Evolutionary conservation across 202 grass and related monocot genomes (phyloP), one percentile per base, ranked within the genome.

Genomic region (Miscanthus sacchariflorus): DNA sequence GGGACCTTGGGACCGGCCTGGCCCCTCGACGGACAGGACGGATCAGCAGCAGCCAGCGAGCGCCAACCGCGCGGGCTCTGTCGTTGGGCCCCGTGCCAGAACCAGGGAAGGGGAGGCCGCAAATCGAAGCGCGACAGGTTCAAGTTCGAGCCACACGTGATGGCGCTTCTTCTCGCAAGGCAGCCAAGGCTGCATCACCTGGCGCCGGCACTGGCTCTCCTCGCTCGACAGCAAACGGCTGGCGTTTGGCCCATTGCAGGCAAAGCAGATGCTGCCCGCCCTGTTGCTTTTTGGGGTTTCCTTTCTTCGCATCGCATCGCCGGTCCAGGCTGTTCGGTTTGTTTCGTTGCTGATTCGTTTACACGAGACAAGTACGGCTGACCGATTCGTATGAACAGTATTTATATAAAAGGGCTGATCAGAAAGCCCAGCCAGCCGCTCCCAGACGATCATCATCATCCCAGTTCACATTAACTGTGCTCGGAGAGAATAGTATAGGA

Each of bases 41-140:
- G 73, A 33, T 76, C 73, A 52, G 72, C 56, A 59, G 56, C 13
- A 6, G 50, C 70, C 70, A 14, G 52, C 30, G 38, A 25, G 59
- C 61, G 79, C 71, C 54, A 59, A 77, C 30, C 86, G 23, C 71
- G 70, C 70, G 78, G 56, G 78, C 15, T 71, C 71, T 59, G 56
- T n/a, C 19, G 19, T 9, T 59, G 56, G 56, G 18, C 19, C 50
- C 50, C 50, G 50, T 19, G 50, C 50, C 38, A 39, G 38, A 39
- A 39, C 38, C 38, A 39, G 38, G 6, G 38, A 39, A 39, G 13
- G 49, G 14, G 15, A 52, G 5, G 5, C 49, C 49, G 49, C 56
- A 5, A 59, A 59, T 59, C 56, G 56, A 59, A n/a, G 54, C 54
- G 54, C 54, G 54, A 58, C 54, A 58, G 54, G 0, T 19, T 21